phyloP scores from a whole-genome alignment of 148 eudicot genomes.

The Nepenthes gracilis region DNA sequence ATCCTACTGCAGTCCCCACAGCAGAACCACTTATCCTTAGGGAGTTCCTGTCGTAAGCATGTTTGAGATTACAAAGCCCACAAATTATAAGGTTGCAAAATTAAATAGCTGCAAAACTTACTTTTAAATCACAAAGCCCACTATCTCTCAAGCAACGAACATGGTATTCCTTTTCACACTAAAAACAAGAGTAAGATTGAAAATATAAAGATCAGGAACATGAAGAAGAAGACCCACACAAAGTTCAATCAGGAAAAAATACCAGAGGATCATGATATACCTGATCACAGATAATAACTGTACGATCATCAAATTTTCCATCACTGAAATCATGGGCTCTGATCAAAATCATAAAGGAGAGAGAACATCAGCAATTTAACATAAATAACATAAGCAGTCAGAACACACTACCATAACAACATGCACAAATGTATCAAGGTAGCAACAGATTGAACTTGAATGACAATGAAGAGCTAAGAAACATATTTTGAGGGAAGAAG shows the following conservation, averaged over 20 bases:
- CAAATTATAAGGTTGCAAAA: not conserved
- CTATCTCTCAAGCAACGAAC: constrained; percentile 75
- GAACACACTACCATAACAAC: not conserved
- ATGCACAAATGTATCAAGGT: not conserved
- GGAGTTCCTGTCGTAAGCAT: constrained; percentile 56
- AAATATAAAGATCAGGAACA: not conserved
- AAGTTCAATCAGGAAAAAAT: not conserved
- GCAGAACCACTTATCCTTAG: constrained; percentile 86
- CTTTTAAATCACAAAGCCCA: constrained; percentile 74
- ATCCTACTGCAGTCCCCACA: constrained; percentile 58
- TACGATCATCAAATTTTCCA: constrained; percentile 78
- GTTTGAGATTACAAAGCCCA: not conserved
- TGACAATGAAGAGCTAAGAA: no score
- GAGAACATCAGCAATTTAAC: not conserved
- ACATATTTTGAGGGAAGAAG: no score
- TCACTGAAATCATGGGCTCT: constrained; percentile 80
- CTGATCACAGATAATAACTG: constrained; percentile 89
- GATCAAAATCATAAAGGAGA: constrained; percentile 7
- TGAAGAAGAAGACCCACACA: not conserved
- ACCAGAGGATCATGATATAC: constrained; percentile 25
- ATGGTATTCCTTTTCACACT: constrained; percentile 98
- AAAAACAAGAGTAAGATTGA: constrained; percentile 6
- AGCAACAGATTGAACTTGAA: no score
- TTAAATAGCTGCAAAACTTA: constrained; percentile 16
- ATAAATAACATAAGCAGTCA: not conserved